Base-by-base conservation (phyloP, 495 filamentous ascomycete species). In the Chaetomium tenue region DNA sequence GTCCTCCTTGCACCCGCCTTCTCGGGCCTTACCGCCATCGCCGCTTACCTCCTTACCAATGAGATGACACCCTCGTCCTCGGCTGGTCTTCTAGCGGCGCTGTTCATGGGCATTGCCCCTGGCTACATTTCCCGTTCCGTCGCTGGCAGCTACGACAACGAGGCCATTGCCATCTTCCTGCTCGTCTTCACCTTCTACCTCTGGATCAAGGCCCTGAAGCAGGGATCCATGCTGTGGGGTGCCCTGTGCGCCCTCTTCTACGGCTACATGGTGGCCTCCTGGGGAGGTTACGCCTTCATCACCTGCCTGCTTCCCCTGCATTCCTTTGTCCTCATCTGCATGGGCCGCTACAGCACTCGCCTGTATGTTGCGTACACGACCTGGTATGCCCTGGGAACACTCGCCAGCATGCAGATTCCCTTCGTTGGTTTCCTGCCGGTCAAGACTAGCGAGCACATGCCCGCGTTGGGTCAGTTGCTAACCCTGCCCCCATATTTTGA, bases 261-360 rank as follows among this genome's bases (percentile, higher is more conserved):
- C 76, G 95, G 95, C 63, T 99, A 99, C 84, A 99, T 99, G 95
- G 95, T 99, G 46, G 92, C 93, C 59, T 94, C 95, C 40, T 99
- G 95, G 95, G 95, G 95, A 81, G 95, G 95, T 74, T 99, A 99
- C 76, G 95, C 97, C 66, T 99, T 99, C 84, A 99, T 99, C 72
- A 99, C 95, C 66, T 98, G 97, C 72, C 80, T 99, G 75, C 88
- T 99, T 48, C 95, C 95, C 44, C 87, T 99, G 55, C 95, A 99
- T 76, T 88, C 91, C 18, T 96, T 99, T 72, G 93, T 98, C 33
- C 84, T 99, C 63, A 86, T 98, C 67, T 91, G 87, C 79, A 99
- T 99, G 95, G 95, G 95, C 51, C 84, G 95, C 56, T 99, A 92
- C 77, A 97, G 93, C 81, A 88, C 91, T 55, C 86, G 95, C 57